phyloP scores from a whole-genome alignment of 805 yeast genomes.

The Brettanomyces nanus region DNA sequence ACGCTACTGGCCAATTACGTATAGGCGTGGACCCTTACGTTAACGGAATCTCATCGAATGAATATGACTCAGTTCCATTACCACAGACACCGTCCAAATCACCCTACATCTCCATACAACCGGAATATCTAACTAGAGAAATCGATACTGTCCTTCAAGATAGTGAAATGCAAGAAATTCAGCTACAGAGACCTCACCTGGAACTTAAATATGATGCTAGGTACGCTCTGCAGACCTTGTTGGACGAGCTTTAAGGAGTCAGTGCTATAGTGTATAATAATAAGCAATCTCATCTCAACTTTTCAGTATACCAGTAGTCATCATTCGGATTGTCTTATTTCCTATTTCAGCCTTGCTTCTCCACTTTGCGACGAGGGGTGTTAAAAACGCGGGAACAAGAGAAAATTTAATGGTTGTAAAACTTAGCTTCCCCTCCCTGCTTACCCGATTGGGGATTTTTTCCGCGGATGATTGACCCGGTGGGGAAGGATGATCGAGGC shows the following conservation, averaged over 20 bases:
- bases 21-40: conserved; percentile 24
- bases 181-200: conserved; percentile 10
- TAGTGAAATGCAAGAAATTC: conserved; percentile 12
- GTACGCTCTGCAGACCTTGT: conserved; percentile 20
- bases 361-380: no score
- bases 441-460: no score
- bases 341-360: no score
- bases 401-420: no score
- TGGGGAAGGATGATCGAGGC: no score
- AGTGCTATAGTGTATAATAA: no score
- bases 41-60: conserved; percentile 20
- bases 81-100: conserved; percentile 4
- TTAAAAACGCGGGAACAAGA: no score
- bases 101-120: conserved; percentile 3
- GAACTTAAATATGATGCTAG: conserved; percentile 18
- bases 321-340: no score
- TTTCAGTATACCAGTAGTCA: no score
- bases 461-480: no score
- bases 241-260: conserved; percentile 18
- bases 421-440: no score
- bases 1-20: conserved; percentile 7
- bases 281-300: no score
- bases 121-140: conserved; percentile 6
- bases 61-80: conserved; percentile 16
- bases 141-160: not conserved